Evolutionary conservation across 257 asterid species (phyloP).

Genomic region (Solanum paucissectum): DNA sequence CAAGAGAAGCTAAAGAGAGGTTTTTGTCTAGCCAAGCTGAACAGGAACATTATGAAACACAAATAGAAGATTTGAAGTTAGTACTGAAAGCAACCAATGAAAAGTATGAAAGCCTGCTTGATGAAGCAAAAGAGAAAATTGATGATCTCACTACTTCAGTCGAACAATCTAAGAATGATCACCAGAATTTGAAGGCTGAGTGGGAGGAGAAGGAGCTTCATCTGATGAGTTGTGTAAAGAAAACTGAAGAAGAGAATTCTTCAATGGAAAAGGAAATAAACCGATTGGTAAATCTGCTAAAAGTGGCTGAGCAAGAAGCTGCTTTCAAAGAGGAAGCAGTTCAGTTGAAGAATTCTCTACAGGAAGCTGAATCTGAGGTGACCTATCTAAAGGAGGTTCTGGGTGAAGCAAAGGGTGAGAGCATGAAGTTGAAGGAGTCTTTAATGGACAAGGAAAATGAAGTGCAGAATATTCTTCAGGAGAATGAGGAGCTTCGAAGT

Average conservation of each 20-base stretch:
- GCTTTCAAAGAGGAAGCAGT: constrained; percentile 47
- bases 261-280: constrained; percentile 52
- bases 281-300: constrained; percentile 46
- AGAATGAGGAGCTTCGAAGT: constrained; percentile 59
- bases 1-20: constrained; percentile 82
- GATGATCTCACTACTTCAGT: constrained; percentile 37
- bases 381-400: constrained; percentile 66
- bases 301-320: constrained; percentile 55
- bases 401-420: constrained; percentile 86
- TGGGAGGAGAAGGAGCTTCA: constrained; percentile 78
- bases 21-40: constrained; percentile 54
- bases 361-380: constrained; percentile 71
- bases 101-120: constrained; percentile 76
- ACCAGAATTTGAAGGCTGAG: constrained; percentile 36
- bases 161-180: constrained; percentile 49
- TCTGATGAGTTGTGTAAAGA: constrained; percentile 36
- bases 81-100: constrained; percentile 75
- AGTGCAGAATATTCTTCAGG: constrained; percentile 53
- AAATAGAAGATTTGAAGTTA: constrained; percentile 75
- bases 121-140: constrained; percentile 66
- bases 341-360: constrained; percentile 37
- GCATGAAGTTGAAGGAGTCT: constrained; percentile 75
- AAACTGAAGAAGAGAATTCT: constrained; percentile 51
- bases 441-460: constrained; percentile 81
- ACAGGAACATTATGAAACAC: constrained; percentile 54